Evolutionary conservation across 192 early-diverging fungal genomes (phyloP), one percentile per base, ranked within the genome.

Genomic region (Gonapodya sp.): DNA sequence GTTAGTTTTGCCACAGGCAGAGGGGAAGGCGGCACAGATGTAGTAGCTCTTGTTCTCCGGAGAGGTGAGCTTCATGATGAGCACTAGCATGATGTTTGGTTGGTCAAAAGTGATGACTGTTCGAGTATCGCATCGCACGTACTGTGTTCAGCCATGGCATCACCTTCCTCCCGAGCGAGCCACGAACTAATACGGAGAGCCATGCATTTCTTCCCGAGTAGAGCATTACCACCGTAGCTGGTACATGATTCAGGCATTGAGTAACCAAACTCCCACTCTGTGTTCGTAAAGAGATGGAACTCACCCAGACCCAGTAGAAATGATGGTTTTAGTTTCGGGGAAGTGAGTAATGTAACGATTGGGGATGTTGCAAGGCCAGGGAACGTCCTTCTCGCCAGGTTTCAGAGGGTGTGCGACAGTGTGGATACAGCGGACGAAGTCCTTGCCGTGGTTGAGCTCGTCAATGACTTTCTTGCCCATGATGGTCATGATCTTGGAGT

Each of bases 1-100:
- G 79, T 81, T 81, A 36, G 80, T 81, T 73, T 81, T 81, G 79
- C 80, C 80, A 64, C 80, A 81, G 73, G 80, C 80, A 64, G 35
- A 46, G 73, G 80, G 80, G 80, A 81, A 81, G 73, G 80, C 80
- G 35, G 80, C 80, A 35, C 74, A 34, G 73, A 81, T 81, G 64
- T 81, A 81, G 80, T 81, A 73, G 36, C 73, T 81, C 80, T 35
- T 46, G 34, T 74, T 74, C 32, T 35, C 80, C 35, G 80, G 80
- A 32, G n/a, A 31, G 1, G 80, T 81, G 31, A 81, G 73, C 35
- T 73, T 73, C 73, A 81, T 73, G 79, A 81, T 73, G 79, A 81
- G 80, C 80, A 81, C 46, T 64, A 64, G 8, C 24, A 24, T 24
- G 24, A 64, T 16, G 8, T 16, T 24, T 8, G 24, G 8, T 64